phyloP scores from a whole-genome alignment of 1,139 yeast species.

The Suhomyces wounanorum region DNA sequence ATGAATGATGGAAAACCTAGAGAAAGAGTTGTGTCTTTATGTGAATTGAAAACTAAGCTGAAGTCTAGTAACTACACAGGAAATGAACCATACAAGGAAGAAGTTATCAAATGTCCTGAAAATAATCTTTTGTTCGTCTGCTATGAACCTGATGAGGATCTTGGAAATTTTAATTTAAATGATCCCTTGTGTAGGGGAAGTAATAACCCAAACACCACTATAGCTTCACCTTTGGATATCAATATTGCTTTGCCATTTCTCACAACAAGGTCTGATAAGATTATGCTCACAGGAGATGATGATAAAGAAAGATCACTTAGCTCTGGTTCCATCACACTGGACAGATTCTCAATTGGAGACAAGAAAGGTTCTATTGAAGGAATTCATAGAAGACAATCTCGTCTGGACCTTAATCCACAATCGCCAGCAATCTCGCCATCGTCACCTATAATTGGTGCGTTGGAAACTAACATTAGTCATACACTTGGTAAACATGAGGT shows the following conservation, averaged over 20 bases:
- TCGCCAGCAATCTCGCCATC: constrained; percentile 17
- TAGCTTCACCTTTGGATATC: constrained; percentile 49
- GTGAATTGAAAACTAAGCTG: constrained; percentile 62
- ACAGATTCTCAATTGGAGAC: background rate
- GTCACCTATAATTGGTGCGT: constrained; percentile 44
- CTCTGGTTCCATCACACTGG: constrained; percentile 15
- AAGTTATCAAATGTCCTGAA: constrained; percentile 57
- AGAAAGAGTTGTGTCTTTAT: constrained; percentile 57
- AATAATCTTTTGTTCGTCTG: constrained; percentile 64
- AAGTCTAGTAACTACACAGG: constrained; percentile 32
- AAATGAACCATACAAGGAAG: constrained; percentile 58
- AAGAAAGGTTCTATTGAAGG: constrained; percentile 3
- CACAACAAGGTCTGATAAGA: constrained; percentile 44
- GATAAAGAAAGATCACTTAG: constrained; percentile 26
- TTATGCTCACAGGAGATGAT: constrained; percentile 27
- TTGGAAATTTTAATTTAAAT: constrained; percentile 22
- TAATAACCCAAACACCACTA: constrained; percentile 24
- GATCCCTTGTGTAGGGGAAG: constrained; percentile 14
- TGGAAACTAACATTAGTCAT: constrained; percentile 44
- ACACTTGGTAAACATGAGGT: constrained; percentile 8
- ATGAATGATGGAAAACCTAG: constrained; percentile 32
- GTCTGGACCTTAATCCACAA: background rate
- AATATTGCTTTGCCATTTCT: constrained; percentile 49
- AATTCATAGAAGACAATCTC: constrained; percentile 1
- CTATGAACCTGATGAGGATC: constrained; percentile 47